Base-by-base conservation (phyloP, 2,329 filamentous ascomycete genomes). In the Simplicillium aogashimaense region DNA sequence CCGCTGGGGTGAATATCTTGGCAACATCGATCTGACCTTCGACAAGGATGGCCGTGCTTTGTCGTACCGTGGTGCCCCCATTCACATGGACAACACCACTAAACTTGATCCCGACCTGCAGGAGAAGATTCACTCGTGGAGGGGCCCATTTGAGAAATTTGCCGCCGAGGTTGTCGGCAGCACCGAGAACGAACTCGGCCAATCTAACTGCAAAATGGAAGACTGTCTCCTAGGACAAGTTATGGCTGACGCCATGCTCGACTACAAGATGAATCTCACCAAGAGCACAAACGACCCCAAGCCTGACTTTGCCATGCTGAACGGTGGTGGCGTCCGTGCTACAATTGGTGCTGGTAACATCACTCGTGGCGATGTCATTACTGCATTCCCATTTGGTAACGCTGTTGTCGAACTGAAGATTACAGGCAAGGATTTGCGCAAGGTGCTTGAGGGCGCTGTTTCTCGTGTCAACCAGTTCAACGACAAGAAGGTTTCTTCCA, bases 1-100 rank as follows among this genome's bases (percentile, higher is more conserved):
- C 53, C 71, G 77, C 45, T 83, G 79, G 79, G 78, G 78, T 38
- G 76, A 82, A 58, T 82, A 82, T 41, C 58, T 83, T 3, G 79
- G 78, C 42, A 78, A 78, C 54, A 83, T 83, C 47, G 77, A 81
- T 46, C 69, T 83, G 7, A 76, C 74, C 1, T 83, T 79, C 50
- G 76, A 80, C 48, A 47, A 63, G 4, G 59, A 72, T 2, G 79
- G 79, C 53, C 76, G 72, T 54, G 71, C 81, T 13, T 64, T 82
- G 6, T 68, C 67, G 4, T 83, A 83, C 58, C 70, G 72, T 50
- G 78, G 78, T 28, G 77, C 69, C 0, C 78, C 79, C 1, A 74
- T 83, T 47, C 77, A 80, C 50, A 59, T 83, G 40, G 76, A 72
- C 56, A 81, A 82, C 57, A 59, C 65, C 3, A 82, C 76, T 1